Evolutionary conservation across 805 yeast genomes (phyloP), one percentile per base, ranked within the genome.

Genomic region (Jamesozyma lodderae): DNA sequence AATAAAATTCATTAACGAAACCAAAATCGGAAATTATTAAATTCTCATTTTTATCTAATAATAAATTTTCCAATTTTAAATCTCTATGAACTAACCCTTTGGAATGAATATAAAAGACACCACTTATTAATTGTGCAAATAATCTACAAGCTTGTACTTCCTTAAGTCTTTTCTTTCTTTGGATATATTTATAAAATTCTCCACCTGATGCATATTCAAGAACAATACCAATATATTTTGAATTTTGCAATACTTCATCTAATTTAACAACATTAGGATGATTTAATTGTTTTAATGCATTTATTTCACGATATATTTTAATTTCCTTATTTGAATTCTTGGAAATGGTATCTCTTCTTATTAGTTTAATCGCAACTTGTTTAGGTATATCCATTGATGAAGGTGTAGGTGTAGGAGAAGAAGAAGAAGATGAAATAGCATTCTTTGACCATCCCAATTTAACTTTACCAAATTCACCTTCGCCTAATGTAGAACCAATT

Each of bases 391-490:
- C 59, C 18, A 40, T 37, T 21, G 45, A 29, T 20, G 40, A 21
- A 6, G 16, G 3, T 19, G 35, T 40, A 17, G 47, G 22, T 21
- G 42, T 21, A 8, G 20, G 3, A 10, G 31, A 20, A 13, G 21
- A 22, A 39, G 32, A 13, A 29, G 33, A 33, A 27, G 33, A 31
- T 10, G n/a, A 16, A 3, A 23, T 9, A 7, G 18, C 20, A 7
- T 33, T n/a, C 56, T 84, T 84, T 43, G 94, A 70, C 96, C 96
- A 90, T 10, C 96, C 97, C n/a, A 92, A 68, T 60, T 92, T 92
- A 42, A 92, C 99, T 62, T 92, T 90, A 41, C 98, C 99, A 60
- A 92, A 92, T 59, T 92, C 98, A 31, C 99, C 99, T 63, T 90
- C 96, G 19, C 99, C 99, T 9, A 92, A 66, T 0, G 98, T 90